Evolutionary conservation across 1,284 basidiomycete species (phyloP), one percentile per base, ranked within the genome.

Genomic region (Leccinum fallax): DNA sequence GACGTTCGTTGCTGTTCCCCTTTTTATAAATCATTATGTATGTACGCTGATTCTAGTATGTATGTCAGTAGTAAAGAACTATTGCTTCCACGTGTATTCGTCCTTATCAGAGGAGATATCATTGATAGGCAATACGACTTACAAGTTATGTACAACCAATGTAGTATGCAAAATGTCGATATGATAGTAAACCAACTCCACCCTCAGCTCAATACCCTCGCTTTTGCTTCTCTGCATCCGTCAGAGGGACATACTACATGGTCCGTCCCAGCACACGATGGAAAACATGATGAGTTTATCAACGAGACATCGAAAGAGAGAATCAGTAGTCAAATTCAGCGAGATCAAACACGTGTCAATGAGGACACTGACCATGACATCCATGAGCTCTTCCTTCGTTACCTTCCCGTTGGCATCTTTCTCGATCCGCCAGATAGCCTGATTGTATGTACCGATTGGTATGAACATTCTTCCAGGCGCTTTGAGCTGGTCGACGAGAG

Each of bases 401-500:
- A 98, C 83, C 1, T 81, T 80, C 0, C 96, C 96, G 0, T 87
- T 63, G 36, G 70, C 78, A 65, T 92, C 88, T 75, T 98, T 97
- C 72, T 96, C 94, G 9, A 96, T 80, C 69, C 92, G 87, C 70
- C 85, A 79, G 56, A 97, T 87, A 59, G 83, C 74, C 76, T 95
- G 88, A 34, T 64, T 67, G 34, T 77, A 69, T 1, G 81, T 83
- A 5, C 94, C 95, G 7, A 98, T 90, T 1, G 96, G 96, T 58
- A 98, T 92, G 77, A 98, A 97, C 90, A 98, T 94, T 56, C 94
- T 81, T 2, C 97, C 97, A 0, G 94, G 94, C 2, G 77, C 76
- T 13, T 90, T 91, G 4, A 98, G 87, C 75, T 97, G 91, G 13
- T 93, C 85, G 28, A 98, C 74, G 0, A 98, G 83, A 0, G 83